Conservation (phyloP, 2,329 filamentous ascomycete genomes). For the Penicillium concentricum region DNA sequence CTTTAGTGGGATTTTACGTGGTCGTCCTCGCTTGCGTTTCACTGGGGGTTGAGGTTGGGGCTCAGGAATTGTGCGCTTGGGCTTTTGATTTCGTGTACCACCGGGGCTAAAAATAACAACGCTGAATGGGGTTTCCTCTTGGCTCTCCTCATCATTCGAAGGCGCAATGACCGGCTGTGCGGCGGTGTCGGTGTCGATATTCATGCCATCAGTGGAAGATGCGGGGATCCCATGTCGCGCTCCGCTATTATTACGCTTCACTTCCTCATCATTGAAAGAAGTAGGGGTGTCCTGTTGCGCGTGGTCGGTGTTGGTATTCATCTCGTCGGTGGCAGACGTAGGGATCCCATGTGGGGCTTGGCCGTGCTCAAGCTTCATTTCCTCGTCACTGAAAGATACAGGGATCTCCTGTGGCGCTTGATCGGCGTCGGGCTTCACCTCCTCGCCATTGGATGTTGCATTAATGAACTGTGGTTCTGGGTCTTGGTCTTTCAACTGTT, state of each 20-base stretch:
- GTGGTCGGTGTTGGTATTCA: neutral
- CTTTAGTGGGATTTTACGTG: slow-evolving; percentile 1
- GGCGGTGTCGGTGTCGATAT: neutral
- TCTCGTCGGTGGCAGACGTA: neutral
- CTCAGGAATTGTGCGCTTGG: slow-evolving; percentile 15
- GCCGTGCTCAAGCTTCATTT: neutral
- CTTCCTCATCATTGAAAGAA: neutral
- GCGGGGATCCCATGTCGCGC: neutral
- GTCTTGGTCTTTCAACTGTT: neutral
- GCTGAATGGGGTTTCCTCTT: slow-evolving; percentile 2
- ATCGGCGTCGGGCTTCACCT: neutral
- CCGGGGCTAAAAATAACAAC: slow-evolving; percentile 16
- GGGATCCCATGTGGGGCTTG: neutral
- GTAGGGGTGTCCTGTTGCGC: neutral
- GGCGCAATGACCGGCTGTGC: neutral
- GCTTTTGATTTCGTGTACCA: neutral
- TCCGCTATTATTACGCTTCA: neutral
- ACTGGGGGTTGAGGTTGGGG: slow-evolving; percentile 14
- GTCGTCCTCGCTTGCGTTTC: slow-evolving; percentile 18
- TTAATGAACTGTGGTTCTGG: neutral
- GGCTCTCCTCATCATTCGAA: neutral
- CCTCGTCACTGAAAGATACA: neutral
- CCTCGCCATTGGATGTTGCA: neutral
- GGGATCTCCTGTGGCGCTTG: neutral
- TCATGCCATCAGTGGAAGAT: neutral